Evolutionary conservation across 352 stramenopile genomes (phyloP), one percentile per base, ranked within the genome.

Genomic region (Phytopythium vexans): DNA sequence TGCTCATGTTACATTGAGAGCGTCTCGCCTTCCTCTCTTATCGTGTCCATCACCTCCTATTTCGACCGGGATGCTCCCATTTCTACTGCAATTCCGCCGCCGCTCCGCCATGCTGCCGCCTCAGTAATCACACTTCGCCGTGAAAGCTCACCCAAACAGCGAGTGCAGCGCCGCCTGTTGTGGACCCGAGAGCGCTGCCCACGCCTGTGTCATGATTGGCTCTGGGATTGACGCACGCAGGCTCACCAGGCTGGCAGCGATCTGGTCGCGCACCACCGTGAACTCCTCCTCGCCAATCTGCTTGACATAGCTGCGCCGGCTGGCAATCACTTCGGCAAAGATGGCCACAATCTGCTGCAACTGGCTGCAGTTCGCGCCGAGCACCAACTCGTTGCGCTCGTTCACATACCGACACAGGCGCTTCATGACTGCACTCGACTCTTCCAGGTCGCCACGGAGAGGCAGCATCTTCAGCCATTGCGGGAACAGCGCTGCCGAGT

Each of bases 391-490:
- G 64, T 92, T 73, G 36, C 70, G 61, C 32, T 82, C 72, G 14
- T 54, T 68, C 44, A 91, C 77, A 47, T 82, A 84, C 12, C 70
- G 57, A 9, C 82, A 89, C 48, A 94, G 44, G n/a, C 84, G 75
- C 46, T 73, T 66, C 15, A 75, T 77, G 27, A 92, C 82, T 3
- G 71, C 71, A 36, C 82, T 53, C 21, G 79, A 91, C 39, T 94
- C 84, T 47, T 94, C 84, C 9, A 92, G 41, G 47, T 92, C 84
- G 43, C 82, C 82, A 39, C 77, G 69, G 36, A 94, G 67, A 31
- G 84, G 84, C 32, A 92, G 78, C 49, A 91, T 62, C 3, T 62
- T 53, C 45, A 92, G 54, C 78, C 81, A 94, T 52, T 89, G 72
- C 27, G 79, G 69, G 52, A 92, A 89, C 15, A 94, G 47, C 35